Percentiles rank a stretch among this genome's conserved stretches.
Conservation (phyloP, 2,329 filamentous ascomycete genomes). For the Arthrobotrys sinensis region DNA sequence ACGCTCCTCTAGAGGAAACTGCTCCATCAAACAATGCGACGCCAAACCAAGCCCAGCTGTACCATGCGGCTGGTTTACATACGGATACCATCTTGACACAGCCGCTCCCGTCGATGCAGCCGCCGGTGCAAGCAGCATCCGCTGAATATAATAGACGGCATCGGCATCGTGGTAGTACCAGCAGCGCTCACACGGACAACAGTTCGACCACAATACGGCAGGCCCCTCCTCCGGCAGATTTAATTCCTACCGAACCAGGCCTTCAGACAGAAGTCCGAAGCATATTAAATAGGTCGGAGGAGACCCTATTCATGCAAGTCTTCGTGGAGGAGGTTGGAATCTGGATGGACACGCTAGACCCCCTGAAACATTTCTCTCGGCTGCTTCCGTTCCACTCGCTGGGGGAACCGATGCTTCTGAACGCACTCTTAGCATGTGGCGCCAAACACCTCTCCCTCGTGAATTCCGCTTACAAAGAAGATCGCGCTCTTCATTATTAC, state of each 20-base stretch:
- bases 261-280: slow-evolving; percentile 72
- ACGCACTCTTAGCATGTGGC: slow-evolving; percentile 90
- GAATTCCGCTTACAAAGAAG: slow-evolving; percentile 79
- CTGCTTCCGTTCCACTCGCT: slow-evolving; percentile 87
- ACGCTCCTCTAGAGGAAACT: slow-evolving; percentile 73
- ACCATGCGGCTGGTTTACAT: slow-evolving; percentile 10
- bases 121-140: slow-evolving; percentile 33
- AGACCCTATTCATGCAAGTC: slow-evolving; percentile 89
- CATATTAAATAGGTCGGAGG: slow-evolving; percentile 81
- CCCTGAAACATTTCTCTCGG: slow-evolving; percentile 86
- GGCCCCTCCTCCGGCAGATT: slow-evolving; percentile 61
- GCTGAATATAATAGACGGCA: slow-evolving; percentile 47
- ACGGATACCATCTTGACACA: slow-evolving; percentile 43
- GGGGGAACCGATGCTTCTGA: slow-evolving; percentile 87
- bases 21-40: slow-evolving; percentile 64
- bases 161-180: slow-evolving; percentile 62
- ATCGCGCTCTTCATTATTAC: slow-evolving; percentile 86
- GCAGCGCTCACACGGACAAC: slow-evolving; percentile 60
- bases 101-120: slow-evolving; percentile 51
- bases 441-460: slow-evolving; percentile 83
- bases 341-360: slow-evolving; percentile 95
- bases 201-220: slow-evolving; percentile 61
- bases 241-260: slow-evolving; percentile 65
- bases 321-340: slow-evolving; percentile 91
- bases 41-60: slow-evolving; percentile 65